Base-by-base conservation (phyloP, 1,284 basidiomycete species). In the Trichosporon sp. region DNA sequence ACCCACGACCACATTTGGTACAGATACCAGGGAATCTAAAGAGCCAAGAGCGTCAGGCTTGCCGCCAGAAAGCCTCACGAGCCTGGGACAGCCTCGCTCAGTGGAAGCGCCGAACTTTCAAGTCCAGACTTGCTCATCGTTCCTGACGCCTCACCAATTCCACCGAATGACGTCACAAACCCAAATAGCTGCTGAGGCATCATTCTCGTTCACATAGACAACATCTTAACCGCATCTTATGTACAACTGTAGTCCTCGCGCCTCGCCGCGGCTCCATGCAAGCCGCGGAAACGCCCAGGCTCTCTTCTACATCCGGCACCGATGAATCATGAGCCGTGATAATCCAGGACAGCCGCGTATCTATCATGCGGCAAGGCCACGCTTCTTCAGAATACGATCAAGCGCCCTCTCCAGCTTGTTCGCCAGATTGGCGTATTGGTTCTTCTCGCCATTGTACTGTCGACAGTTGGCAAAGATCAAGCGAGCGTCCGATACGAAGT, bases 391-490 rank as follows among this genome's bases (percentile, higher is more conserved):
- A 56, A 81, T 83, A 70, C 83, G 80, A 76, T 84, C 81, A 69
- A 86, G 68, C 26, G 79, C 78, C 76, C 84, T 83, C 78, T 97
- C 94, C 83, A 98, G 84, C 84, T 90, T 91, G 76, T 89, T 91
- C 8, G 95, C 96, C 76, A 92, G 91, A 85, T 92, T 93, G 70
- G 90, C 89, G 80, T 96, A 99, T 64, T 92, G 89, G 31, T 92
- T 91, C 51, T 87, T 88, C 76, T 93, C 91, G 1, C 91, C 91
- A 79, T 99, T 99, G 85, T 97, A 99, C 67, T 88, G 82, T 70
- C 91, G 88, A 84, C 96, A 98, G 79, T 99, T 99, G 79, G 93
- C 90, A 81, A 96, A 95, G 69, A 99, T 89, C 68, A 95, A 86
- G 76, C 90, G 89, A 2, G 91, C 91, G 81, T 99, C 96, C 19